These are phyloP conservation scores for Malus hybrid DNA, from an alignment of 331 rosid species.

Conservation along the genomic window DNA sequence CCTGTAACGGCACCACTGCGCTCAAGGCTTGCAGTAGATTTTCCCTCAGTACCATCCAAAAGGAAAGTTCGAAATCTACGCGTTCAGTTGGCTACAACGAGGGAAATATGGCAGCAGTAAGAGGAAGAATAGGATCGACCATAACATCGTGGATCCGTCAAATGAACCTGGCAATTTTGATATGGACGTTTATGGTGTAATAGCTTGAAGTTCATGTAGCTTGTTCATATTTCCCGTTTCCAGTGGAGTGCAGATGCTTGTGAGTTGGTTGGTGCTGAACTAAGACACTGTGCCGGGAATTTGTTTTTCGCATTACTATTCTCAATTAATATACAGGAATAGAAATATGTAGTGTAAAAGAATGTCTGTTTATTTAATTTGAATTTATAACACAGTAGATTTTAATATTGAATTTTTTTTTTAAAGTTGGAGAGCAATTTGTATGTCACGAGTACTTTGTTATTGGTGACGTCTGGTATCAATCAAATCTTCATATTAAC, in stretches of 20 bases:
- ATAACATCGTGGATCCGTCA: constrained; percentile 33
- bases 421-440: no score
- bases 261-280: neutral
- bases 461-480: no score
- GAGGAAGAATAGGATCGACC: constrained; percentile 33
- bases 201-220: neutral
- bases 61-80: constrained; percentile 7
- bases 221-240: neutral
- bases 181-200: constrained; percentile 11
- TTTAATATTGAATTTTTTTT: neutral
- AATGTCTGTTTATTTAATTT: neutral
- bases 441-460: no score
- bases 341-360: neutral
- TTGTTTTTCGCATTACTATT: neutral
- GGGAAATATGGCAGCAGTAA: constrained; percentile 5
- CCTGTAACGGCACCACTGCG: constrained; percentile 44
- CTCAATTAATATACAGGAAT: neutral
- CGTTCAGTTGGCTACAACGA: constrained; percentile 21
- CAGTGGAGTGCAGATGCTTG: neutral
- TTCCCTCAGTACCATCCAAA: constrained; percentile 18
- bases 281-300: neutral
- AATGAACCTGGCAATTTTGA: constrained; percentile 23
- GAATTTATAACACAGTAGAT: neutral
- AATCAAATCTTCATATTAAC: no score
- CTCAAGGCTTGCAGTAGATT: constrained; percentile 40